Evolutionary conservation across 2,329 filamentous ascomycete genomes (phyloP).

Genomic region (Colletotrichum tanaceti): DNA sequence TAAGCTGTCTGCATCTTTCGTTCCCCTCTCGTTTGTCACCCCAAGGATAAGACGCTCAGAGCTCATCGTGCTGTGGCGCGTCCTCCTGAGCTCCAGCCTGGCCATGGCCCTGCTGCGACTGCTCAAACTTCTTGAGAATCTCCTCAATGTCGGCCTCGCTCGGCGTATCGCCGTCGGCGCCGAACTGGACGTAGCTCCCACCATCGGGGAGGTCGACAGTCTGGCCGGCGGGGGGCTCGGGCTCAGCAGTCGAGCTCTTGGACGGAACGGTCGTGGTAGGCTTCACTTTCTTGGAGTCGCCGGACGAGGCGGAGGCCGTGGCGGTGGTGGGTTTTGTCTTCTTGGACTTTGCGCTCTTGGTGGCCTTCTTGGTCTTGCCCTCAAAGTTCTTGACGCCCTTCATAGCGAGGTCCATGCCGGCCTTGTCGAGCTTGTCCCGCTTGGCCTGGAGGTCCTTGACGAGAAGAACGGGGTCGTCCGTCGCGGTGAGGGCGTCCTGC

Average conservation of each 20-base stretch:
- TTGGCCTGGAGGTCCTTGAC: constrained; percentile 77
- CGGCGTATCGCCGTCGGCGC: constrained; percentile 46
- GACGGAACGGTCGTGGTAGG: constrained; percentile 52
- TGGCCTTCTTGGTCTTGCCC: constrained; percentile 57
- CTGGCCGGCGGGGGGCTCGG: constrained; percentile 49
- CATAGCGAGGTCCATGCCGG: constrained; percentile 76
- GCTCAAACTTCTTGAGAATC: constrained; percentile 55
- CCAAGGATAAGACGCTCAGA: constrained; percentile 44
- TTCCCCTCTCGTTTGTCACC: background rate
- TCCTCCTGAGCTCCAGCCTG: constrained; percentile 42
- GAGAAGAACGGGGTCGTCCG: constrained; percentile 80
- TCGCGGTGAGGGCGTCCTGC: constrained; percentile 76
- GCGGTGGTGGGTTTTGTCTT: constrained; percentile 58
- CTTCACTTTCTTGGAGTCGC: constrained; percentile 48
- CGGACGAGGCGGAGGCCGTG: constrained; percentile 42
- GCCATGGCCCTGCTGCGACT: constrained; percentile 43
- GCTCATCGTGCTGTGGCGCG: constrained; percentile 50
- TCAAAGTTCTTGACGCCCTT: constrained; percentile 72
- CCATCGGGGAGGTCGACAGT: constrained; percentile 56
- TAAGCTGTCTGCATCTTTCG: constrained; percentile 3
- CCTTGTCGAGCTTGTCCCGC: constrained; percentile 77
- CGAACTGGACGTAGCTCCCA: constrained; percentile 48
- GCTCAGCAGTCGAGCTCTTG: constrained; percentile 34
- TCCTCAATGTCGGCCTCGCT: constrained; percentile 63
- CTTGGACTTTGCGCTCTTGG: constrained; percentile 50